These are phyloP conservation scores for Panus rudis DNA, from an alignment of 768 basidiomycete species.

Conservation along the genomic window DNA sequence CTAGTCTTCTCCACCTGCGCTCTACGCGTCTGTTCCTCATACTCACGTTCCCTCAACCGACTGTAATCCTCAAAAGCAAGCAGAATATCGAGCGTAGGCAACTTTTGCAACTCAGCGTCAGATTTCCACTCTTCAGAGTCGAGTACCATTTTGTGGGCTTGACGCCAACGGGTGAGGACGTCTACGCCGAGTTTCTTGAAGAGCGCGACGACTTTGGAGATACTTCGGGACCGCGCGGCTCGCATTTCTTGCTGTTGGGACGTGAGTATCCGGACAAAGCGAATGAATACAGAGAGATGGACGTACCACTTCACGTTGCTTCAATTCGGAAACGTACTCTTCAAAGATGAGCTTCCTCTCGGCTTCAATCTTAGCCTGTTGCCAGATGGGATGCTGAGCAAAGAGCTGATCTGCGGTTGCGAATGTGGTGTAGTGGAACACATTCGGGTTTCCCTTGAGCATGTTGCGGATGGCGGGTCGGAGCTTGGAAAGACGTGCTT, in stretches of 20 bases:
- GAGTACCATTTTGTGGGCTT: slow-evolving; percentile 68
- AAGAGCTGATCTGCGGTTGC: slow-evolving; percentile 83
- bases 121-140: slow-evolving; percentile 73
- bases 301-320: slow-evolving; percentile 83
- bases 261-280: background rate
- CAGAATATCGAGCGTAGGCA: slow-evolving; percentile 89
- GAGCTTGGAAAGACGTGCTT: slow-evolving; percentile 74
- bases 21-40: slow-evolving; percentile 79
- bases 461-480: slow-evolving; percentile 83
- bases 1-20: slow-evolving; percentile 78
- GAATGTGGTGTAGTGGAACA: slow-evolving; percentile 90
- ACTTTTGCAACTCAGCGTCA: slow-evolving; percentile 69
- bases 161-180: slow-evolving; percentile 89
- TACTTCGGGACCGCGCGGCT: slow-evolving; percentile 68
- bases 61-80: slow-evolving; percentile 94
- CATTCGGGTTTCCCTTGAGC: slow-evolving; percentile 80
- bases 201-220: slow-evolving; percentile 74
- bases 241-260: slow-evolving; percentile 65
- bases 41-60: slow-evolving; percentile 82
- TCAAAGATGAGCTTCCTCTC: slow-evolving; percentile 88
- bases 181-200: slow-evolving; percentile 87
- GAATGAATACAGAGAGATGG: background rate
- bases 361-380: slow-evolving; percentile 74
- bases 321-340: slow-evolving; percentile 83
- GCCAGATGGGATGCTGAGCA: slow-evolving; percentile 85